Evolutionary conservation across 2,329 filamentous ascomycete genomes (phyloP).

Genomic region (Tolypocladium ovalisporum): DNA sequence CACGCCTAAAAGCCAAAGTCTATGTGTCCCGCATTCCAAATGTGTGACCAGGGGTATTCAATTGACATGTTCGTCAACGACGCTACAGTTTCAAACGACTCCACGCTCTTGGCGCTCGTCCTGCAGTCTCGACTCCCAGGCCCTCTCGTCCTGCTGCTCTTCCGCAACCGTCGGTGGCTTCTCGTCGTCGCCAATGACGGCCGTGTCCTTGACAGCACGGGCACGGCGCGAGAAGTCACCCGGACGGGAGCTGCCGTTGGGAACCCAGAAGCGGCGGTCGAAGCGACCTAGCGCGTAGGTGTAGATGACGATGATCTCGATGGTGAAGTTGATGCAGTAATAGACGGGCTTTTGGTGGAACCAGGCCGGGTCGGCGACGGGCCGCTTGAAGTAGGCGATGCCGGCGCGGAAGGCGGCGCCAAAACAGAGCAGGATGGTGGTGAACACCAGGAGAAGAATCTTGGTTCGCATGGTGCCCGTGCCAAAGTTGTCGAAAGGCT

Average conservation of each 20-base stretch:
- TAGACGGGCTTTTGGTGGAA: constrained; percentile 63
- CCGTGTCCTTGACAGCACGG: constrained; percentile 8
- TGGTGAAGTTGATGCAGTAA: constrained; percentile 67
- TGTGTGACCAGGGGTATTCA: background rate
- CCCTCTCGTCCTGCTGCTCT: constrained; percentile 7
- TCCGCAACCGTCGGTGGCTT: background rate
- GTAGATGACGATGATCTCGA: constrained; percentile 61
- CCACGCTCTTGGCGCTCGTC: constrained; percentile 6
- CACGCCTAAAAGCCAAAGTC: background rate
- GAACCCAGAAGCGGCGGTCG: constrained; percentile 66
- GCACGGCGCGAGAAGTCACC: constrained; percentile 32
- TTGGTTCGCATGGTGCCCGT: constrained; percentile 57
- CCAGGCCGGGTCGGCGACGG: constrained; percentile 46
- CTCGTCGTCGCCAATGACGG: constrained; percentile 14
- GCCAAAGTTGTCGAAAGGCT: constrained; percentile 41
- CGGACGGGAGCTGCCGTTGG: constrained; percentile 53
- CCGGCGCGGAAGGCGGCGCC: constrained; percentile 61
- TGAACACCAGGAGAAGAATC: constrained; percentile 49
- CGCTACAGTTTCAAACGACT: background rate
- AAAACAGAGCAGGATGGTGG: constrained; percentile 49
- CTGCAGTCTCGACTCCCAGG: constrained; percentile 11
- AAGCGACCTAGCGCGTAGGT: constrained; percentile 58
- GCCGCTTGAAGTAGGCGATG: constrained; percentile 41
- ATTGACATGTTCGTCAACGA: background rate
- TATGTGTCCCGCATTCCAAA: background rate